Percentiles rank a stretch among this genome's conserved stretches.
Evolutionary conservation across 2,329 filamentous ascomycete species (phyloP).

Genomic region (Mycocentrospora acerina): DNA sequence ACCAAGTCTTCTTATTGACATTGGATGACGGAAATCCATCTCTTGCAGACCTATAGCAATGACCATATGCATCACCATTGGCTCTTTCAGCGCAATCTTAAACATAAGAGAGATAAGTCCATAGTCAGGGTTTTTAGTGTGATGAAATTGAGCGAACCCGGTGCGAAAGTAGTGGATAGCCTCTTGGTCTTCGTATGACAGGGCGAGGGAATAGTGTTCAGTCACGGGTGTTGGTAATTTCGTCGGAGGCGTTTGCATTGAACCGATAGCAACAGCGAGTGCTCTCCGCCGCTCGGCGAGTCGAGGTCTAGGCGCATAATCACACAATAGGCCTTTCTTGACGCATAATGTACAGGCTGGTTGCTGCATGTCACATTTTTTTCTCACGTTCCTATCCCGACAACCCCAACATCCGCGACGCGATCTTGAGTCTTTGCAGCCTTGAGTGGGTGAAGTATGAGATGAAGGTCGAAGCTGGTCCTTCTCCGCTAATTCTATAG

Average conservation of each 20-base stretch:
- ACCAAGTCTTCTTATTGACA: neutral
- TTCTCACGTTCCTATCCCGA: constrained; percentile 15
- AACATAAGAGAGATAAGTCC: constrained; percentile 42
- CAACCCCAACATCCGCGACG: constrained; percentile 16
- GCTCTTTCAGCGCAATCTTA: constrained; percentile 31
- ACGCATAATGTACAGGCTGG: constrained; percentile 13
- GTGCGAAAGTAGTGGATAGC: constrained; percentile 43
- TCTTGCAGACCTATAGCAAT: constrained; percentile 38
- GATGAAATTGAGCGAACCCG: constrained; percentile 37
- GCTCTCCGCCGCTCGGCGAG: constrained; percentile 14
- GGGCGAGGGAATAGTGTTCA: constrained; percentile 19
- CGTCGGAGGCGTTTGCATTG: neutral
- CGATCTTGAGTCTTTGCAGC: neutral
- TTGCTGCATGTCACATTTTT: constrained; percentile 14
- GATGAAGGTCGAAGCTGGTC: no score
- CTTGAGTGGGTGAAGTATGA: no score
- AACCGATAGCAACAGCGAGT: neutral
- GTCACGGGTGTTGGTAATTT: neutral
- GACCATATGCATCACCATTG: constrained; percentile 43
- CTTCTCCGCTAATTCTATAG: no score
- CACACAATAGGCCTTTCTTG: constrained; percentile 7
- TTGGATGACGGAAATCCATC: constrained; percentile 27
- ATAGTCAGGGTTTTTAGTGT: constrained; percentile 43
- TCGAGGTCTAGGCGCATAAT: constrained; percentile 12
- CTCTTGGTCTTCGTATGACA: constrained; percentile 37